Evolutionary conservation across 345 rosid species (phyloP).

Genomic region (Dimocarpus longan): DNA sequence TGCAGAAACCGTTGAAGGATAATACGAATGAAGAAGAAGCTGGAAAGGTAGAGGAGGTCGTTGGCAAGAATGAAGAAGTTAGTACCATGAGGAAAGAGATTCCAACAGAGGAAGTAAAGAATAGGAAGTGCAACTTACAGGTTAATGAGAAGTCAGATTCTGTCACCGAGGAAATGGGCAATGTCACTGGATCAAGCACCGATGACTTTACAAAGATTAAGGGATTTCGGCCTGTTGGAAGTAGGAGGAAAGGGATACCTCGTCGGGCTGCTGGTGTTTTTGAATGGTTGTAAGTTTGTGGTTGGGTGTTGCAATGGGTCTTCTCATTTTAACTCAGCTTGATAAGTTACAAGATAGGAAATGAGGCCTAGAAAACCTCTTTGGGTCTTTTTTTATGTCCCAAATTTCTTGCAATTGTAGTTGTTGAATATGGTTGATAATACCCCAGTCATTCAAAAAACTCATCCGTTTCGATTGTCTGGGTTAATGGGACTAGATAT

Average conservation of each 20-base stretch:
- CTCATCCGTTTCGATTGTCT: neutral
- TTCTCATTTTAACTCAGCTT: conserved; percentile 24
- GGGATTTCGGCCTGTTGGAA: conserved; percentile 66
- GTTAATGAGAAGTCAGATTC: conserved; percentile 52
- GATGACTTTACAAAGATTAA: conserved; percentile 54
- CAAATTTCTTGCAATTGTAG: conserved; percentile 27
- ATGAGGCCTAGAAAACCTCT: conserved; percentile 36
- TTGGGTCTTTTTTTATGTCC: conserved; percentile 17
- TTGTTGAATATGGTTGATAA: neutral
- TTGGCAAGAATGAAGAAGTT: conserved; percentile 47
- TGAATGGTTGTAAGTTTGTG: conserved; percentile 50
- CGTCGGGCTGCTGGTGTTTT: conserved; percentile 74
- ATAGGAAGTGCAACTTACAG: conserved; percentile 53
- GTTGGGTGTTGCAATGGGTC: conserved; percentile 6
- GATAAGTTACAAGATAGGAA: conserved; percentile 28
- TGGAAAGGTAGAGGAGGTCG: conserved; percentile 53
- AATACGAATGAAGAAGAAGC: conserved; percentile 55
- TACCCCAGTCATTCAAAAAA: neutral
- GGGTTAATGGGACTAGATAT: neutral
- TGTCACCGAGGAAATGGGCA: conserved; percentile 52
- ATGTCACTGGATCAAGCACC: conserved; percentile 42
- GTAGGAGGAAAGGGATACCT: conserved; percentile 70
- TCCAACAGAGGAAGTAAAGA: conserved; percentile 58
- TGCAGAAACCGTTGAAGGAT: conserved; percentile 62
- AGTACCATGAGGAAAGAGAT: conserved; percentile 35